Percentiles rank a stretch among this genome's conserved stretches.
These are phyloP conservation scores for Pichia sp. DNA, from an alignment of 1,139 yeast genomes.

Conservation along the genomic window DNA sequence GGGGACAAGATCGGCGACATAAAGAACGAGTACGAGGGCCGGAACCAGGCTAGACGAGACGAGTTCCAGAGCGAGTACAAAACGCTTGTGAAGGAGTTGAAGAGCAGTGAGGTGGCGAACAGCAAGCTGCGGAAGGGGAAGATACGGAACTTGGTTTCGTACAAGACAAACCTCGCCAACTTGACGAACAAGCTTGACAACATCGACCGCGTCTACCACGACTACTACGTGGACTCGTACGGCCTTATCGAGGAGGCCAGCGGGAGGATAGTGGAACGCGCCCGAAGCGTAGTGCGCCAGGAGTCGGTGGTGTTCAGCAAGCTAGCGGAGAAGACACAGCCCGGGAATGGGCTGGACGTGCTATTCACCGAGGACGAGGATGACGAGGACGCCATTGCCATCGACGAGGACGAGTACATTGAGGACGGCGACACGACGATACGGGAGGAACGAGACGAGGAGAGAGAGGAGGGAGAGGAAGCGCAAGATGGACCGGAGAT, in stretches of 20 bases:
- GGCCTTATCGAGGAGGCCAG: slow-evolving; percentile 60
- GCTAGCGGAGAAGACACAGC: slow-evolving; percentile 80
- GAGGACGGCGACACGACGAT: slow-evolving; percentile 4
- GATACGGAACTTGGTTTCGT: slow-evolving; percentile 56
- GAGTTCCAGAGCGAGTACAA: slow-evolving; percentile 51
- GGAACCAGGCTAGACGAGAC: slow-evolving; percentile 37
- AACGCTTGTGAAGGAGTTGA: slow-evolving; percentile 45
- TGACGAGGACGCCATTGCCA: slow-evolving; percentile 17
- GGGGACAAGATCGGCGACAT: slow-evolving; percentile 51
- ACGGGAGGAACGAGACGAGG: slow-evolving; percentile 30
- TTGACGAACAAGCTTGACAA: slow-evolving; percentile 74
- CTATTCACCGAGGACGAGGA: slow-evolving; percentile 34
- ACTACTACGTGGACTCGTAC: slow-evolving; percentile 58
- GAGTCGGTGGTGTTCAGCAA: slow-evolving; percentile 79
- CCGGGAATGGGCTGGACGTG: slow-evolving; percentile 79
- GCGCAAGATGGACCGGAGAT: too few relatives aligned
- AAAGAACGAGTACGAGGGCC: slow-evolving; percentile 36
- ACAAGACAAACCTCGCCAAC: slow-evolving; percentile 60
- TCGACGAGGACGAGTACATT: slow-evolving; percentile 42
- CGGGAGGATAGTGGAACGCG: slow-evolving; percentile 45
- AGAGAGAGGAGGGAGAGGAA: too few relatives aligned
- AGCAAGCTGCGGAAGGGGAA: slow-evolving; percentile 50
- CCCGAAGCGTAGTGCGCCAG: slow-evolving; percentile 68
- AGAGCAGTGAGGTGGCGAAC: slow-evolving; percentile 53
- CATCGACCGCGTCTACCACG: slow-evolving; percentile 69